A percentile compares a stretch with the other conserved stretches of the same genome.
phyloP scores from a whole-genome alignment of 441 rosid genomes.

The Hura crepitans region DNA sequence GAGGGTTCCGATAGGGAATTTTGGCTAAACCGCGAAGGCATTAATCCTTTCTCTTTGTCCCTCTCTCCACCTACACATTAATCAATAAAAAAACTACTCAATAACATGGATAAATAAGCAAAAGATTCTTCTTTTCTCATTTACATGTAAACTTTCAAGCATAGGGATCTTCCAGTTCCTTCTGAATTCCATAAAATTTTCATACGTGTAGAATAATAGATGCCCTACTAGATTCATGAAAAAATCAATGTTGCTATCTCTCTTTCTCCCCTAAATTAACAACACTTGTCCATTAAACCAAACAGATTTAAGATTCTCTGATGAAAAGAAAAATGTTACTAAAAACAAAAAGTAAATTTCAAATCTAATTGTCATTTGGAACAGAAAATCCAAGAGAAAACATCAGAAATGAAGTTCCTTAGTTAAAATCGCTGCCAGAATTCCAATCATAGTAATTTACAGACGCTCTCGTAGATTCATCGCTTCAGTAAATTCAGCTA shows the following conservation, averaged over 20 bases:
- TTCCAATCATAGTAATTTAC: background rate
- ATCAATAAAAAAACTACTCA: constrained; percentile 18
- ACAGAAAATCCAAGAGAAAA: background rate
- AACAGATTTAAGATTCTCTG: background rate
- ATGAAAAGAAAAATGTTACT: background rate
- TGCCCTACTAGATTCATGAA: background rate
- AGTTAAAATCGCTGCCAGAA: background rate
- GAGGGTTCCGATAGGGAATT: constrained; percentile 45
- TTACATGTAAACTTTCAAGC: background rate
- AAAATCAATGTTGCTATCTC: background rate
- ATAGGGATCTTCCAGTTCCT: background rate
- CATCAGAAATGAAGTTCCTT: background rate
- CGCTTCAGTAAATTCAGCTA: background rate
- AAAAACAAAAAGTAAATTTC: background rate
- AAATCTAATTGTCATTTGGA: background rate
- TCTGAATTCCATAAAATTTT: background rate
- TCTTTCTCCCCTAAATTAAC: background rate
- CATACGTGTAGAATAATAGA: background rate
- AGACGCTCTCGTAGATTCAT: constrained; percentile 4
- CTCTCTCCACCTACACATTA: constrained; percentile 44
- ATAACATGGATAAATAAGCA: background rate
- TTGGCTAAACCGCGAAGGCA: constrained; percentile 34
- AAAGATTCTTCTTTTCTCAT: background rate
- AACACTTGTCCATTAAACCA: background rate
- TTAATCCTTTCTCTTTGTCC: constrained; percentile 66